Conservation (phyloP, 2,329 filamentous ascomycete species). For the Penicillium sp. region DNA sequence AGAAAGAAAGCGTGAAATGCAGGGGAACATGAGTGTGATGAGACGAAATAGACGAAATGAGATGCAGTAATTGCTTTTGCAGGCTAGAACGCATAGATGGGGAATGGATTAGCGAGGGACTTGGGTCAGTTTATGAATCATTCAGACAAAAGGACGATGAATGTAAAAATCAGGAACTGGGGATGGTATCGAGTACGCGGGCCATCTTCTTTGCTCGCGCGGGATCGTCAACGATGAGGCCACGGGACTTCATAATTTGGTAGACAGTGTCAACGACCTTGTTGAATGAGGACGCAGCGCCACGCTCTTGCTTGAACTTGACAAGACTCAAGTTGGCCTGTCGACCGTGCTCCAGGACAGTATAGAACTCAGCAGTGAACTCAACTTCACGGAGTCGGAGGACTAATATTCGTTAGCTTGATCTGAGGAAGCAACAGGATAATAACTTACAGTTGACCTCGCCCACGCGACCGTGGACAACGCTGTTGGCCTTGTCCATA, state of each 20-base stretch:
- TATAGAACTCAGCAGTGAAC: constrained; percentile 85
- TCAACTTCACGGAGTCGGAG: constrained; percentile 83
- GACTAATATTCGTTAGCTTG: constrained; percentile 50
- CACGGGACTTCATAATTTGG: constrained; percentile 64
- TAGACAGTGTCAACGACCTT: constrained; percentile 77
- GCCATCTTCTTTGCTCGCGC: constrained; percentile 69
- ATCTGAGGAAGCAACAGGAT: background rate
- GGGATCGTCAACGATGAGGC: constrained; percentile 68
- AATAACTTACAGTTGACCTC: constrained; percentile 71
- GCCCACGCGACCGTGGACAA: constrained; percentile 76
- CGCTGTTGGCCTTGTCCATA: constrained; percentile 75
- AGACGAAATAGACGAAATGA: constrained; percentile 1
- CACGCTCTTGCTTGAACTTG: constrained; percentile 84
- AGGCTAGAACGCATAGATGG: constrained; percentile 22
- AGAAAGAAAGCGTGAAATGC: background rate
- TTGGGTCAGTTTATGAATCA: background rate
- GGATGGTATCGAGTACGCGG: constrained; percentile 33
- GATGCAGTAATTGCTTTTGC: constrained; percentile 17
- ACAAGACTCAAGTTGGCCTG: constrained; percentile 75
- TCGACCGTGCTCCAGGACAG: constrained; percentile 80
- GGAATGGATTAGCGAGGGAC: background rate
- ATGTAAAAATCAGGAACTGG: background rate
- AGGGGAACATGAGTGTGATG: constrained; percentile 8
- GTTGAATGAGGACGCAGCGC: constrained; percentile 88
- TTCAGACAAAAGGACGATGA: background rate